Percentiles rank a stretch among this genome's conserved stretches.
Conservation (phyloP, 768 basidiomycete genomes). For the Rossbeevera mucosa region DNA sequence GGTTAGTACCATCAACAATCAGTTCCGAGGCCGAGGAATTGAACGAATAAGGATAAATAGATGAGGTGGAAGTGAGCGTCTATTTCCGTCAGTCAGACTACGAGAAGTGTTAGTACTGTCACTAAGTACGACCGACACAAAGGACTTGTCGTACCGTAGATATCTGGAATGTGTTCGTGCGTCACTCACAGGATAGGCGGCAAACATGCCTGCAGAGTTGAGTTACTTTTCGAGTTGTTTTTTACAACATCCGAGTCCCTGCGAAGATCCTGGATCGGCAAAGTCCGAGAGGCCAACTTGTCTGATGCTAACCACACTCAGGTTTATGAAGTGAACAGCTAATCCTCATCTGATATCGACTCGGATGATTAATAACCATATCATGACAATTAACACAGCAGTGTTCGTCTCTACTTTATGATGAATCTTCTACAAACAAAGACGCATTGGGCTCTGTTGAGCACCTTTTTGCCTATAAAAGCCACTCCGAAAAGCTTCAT, state of each 20-base stretch:
- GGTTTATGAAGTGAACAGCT: too few relatives aligned
- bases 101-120: too few relatives aligned
- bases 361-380: neutral
- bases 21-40: neutral
- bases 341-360: too few relatives aligned
- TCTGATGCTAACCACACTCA: too few relatives aligned
- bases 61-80: neutral
- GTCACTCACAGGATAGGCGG: neutral
- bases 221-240: too few relatives aligned
- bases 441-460: neutral
- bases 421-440: neutral
- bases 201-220: too few relatives aligned
- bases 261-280: too few relatives aligned
- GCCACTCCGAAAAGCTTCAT: neutral
- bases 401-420: neutral
- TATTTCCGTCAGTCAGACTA: neutral
- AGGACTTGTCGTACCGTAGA: neutral
- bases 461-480: slow-evolving; percentile 21
- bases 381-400: neutral
- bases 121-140: neutral
- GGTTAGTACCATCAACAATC: neutral
- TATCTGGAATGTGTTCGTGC: neutral
- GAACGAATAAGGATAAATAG: neutral
- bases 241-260: too few relatives aligned
- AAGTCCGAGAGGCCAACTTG: too few relatives aligned